Evolutionary conservation across 257 asterid species (phyloP).

Genomic region (Paraleonurus japonicus): DNA sequence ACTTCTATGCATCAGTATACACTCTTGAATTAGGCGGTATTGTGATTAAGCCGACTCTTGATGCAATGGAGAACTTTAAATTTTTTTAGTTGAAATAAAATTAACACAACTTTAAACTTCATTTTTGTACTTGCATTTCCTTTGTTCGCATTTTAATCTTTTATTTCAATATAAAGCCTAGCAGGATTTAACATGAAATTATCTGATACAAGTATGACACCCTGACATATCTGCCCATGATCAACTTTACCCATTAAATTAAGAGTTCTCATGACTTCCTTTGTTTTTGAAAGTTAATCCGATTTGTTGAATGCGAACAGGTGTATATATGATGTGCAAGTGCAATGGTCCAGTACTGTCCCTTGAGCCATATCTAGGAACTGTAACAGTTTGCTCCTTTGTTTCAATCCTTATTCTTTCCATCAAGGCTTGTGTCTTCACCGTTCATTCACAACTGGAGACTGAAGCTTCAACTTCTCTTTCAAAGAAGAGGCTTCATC

Average conservation of each 20-base stretch:
- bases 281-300: conserved; percentile 15
- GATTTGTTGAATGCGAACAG: conserved; percentile 43
- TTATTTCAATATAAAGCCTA: neutral
- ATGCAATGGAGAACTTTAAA: neutral
- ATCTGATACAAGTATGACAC: neutral
- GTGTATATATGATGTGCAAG: conserved; percentile 72
- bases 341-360: conserved; percentile 72
- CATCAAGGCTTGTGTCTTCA: conserved; percentile 79
- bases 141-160: neutral
- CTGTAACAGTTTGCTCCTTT: conserved; percentile 74
- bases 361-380: conserved; percentile 84
- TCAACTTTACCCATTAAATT: neutral
- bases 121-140: neutral
- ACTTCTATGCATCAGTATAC: conserved; percentile 5
- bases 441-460: conserved; percentile 77
- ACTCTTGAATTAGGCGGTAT: neutral
- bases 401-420: conserved; percentile 70
- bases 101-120: too few relatives aligned
- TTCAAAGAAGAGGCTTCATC: conserved; percentile 80
- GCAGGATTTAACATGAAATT: neutral
- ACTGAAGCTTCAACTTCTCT: conserved; percentile 67
- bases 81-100: conserved; percentile 1
- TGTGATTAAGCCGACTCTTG: neutral
- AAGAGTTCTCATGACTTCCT: neutral
- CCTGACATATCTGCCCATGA: neutral